Conservation (phyloP, 2,329 filamentous ascomycete species). For the Fusarium tricinctum region DNA sequence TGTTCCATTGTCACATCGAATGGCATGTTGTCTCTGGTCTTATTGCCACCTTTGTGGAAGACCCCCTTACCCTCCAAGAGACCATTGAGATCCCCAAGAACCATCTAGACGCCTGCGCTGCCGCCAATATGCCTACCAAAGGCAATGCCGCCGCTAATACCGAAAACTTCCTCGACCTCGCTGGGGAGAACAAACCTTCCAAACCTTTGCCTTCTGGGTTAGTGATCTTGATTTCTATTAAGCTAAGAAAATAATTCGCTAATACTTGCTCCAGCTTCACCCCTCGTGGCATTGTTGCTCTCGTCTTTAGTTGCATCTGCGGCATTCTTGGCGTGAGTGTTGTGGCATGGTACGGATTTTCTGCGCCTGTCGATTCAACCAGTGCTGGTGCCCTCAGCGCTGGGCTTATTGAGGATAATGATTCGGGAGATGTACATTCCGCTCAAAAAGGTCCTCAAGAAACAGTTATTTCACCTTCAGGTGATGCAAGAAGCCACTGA, state of each 20-base stretch:
- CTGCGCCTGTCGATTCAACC: conserved; percentile 32
- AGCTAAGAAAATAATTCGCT: background rate
- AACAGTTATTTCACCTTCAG: conserved; percentile 19
- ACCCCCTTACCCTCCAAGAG: conserved; percentile 73
- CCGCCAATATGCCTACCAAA: conserved; percentile 61
- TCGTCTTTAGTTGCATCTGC: conserved; percentile 79
- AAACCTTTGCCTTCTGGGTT: conserved; percentile 73
- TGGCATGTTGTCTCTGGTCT: conserved; percentile 80
- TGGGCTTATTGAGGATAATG: conserved; percentile 38
- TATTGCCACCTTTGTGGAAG: conserved; percentile 74
- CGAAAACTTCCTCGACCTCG: conserved; percentile 72
- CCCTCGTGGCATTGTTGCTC: conserved; percentile 77
- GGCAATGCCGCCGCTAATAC: conserved; percentile 86
- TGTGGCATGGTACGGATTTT: conserved; percentile 75
- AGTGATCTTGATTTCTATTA: background rate
- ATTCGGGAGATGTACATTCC: conserved; percentile 24
- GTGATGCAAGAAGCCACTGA: conserved; percentile 22
- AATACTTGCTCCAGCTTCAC: conserved; percentile 67
- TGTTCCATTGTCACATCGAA: conserved; percentile 86
- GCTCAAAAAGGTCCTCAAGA: conserved; percentile 33
- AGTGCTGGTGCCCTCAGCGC: conserved; percentile 32
- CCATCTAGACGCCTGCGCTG: conserved; percentile 71
- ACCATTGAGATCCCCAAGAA: conserved; percentile 71
- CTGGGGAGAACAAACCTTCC: conserved; percentile 70
- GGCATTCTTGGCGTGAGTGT: conserved; percentile 77